Conservation (phyloP, 176 grass and related monocot species). For the Triticum dicoccoides region DNA sequence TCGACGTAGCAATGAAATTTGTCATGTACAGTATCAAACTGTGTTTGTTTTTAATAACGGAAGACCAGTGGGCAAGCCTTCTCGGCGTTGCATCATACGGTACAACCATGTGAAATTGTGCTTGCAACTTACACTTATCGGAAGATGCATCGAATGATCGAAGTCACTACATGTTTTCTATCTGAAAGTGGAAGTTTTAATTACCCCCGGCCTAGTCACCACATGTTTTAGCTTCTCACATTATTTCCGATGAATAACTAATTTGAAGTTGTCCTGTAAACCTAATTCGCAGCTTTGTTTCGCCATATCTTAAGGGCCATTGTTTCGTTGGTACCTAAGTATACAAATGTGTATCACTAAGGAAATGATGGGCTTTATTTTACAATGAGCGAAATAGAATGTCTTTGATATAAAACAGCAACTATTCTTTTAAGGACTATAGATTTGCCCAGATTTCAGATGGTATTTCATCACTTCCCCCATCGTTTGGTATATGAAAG, state of each 20-base stretch:
- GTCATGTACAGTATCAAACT: not conserved
- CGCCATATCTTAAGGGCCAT: not conserved
- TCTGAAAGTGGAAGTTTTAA: too few relatives aligned
- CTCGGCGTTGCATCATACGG: not conserved
- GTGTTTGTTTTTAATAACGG: not conserved
- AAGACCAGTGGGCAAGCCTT: not conserved
- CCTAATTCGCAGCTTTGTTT: constrained; percentile 5
- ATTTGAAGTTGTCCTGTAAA: not conserved
- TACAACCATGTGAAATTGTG: not conserved
- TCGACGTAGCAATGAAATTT: not conserved
- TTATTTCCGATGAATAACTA: not conserved
- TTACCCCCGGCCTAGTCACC: not conserved
- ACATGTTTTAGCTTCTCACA: constrained; percentile 11
- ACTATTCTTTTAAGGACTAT: not conserved
- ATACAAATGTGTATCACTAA: not conserved
- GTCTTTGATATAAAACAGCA: not conserved
- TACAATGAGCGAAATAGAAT: not conserved
- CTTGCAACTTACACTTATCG: not conserved
- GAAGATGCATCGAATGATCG: not conserved
- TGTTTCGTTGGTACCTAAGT: not conserved
- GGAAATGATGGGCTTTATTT: not conserved
- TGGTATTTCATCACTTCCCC: not conserved
- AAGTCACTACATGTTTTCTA: not conserved
- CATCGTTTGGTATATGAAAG: not conserved
- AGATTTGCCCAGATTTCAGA: not conserved